These are phyloP conservation scores for Zangia roseola DNA, from an alignment of 768 basidiomycete species.

Conservation along the genomic window DNA sequence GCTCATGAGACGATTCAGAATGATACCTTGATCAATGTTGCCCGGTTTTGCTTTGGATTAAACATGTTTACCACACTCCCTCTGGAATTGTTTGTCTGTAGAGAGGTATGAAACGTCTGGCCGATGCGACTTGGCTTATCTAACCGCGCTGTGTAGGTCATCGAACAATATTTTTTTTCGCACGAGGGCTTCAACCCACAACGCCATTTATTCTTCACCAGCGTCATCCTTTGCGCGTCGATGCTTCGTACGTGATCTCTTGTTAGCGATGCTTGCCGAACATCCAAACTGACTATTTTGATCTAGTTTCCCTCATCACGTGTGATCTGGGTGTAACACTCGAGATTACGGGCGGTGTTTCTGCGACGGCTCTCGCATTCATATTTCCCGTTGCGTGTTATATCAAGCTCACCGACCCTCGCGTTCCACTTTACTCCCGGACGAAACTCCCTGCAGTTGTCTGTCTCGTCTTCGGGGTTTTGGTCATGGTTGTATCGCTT, in stretches of 20 bases:
- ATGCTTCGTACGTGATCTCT: constrained; percentile 64
- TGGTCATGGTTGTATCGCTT: constrained; percentile 78
- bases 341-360: constrained; percentile 97
- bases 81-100: constrained; percentile 93
- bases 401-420: constrained; percentile 63
- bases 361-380: constrained; percentile 88
- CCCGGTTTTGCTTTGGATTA: constrained; percentile 88
- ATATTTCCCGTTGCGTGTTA: constrained; percentile 91
- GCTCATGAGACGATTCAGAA: constrained; percentile 41
- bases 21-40: constrained; percentile 92
- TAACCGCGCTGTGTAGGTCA: constrained; percentile 51
- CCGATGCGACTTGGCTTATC: background rate
- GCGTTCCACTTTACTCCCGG: constrained; percentile 63
- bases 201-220: constrained; percentile 90
- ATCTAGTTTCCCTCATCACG: constrained; percentile 81
- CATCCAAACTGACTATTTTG: background rate
- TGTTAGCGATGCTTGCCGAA: background rate
- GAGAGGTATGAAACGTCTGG: constrained; percentile 60
- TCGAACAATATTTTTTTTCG: constrained; percentile 95
- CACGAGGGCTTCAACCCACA: constrained; percentile 79
- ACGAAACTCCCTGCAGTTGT: constrained; percentile 71
- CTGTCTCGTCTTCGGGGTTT: constrained; percentile 71
- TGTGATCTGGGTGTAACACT: constrained; percentile 98
- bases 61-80: constrained; percentile 99
- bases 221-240: constrained; percentile 73